Base-by-base conservation (phyloP, 768 basidiomycete species). In the Mycena albidolilacea region DNA sequence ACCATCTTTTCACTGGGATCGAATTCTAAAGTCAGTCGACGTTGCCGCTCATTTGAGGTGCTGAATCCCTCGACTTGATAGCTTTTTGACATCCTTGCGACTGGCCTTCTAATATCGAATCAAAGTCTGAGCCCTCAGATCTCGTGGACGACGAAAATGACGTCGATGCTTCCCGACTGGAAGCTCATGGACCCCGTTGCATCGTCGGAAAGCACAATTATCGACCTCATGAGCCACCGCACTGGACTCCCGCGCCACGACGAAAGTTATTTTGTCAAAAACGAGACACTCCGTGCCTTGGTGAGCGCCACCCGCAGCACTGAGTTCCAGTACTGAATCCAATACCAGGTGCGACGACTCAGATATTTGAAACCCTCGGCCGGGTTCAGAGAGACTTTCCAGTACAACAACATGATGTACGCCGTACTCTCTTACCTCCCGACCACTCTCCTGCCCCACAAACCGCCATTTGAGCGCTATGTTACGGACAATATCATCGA, bases 201-300 rank as follows among this genome's bases (percentile, higher is more conserved):
- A 0, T 59, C 64, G 1, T 61, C 71, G 7, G 64, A 78, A 38
- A 77, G 71, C 46, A 64, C 48, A 5, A 64, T 52, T 11, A 52
- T 37, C 30, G 80, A 81, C 52, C 59, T 77, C 7, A 78, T 80
- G 77, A 78, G 76, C 63, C 80, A 81, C 62, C 79, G 79, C 55
- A 79, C 80, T 14, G 79, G 78, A 5, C 19, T 77, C 17, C 78
- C 80, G 35, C 58, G 63, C 14, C 78, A 79, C 48, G 76, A 78
- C n/a, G 30, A 30, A 30, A 30, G 30, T 3, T 30, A 30, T 30
- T 30, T 30, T 30, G 30, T 30, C 30, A 30, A 30, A 30, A 30
- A 30, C 30, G 30, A 30, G 30, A 30, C 30, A 30, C 30, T 63
- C 35, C 23, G 15, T 3, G 1, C 64, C n/a, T 0, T 54, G n/a